phyloP scores from a whole-genome alignment of 2,329 filamentous ascomycete genomes.

The Neurospora crassa region DNA sequence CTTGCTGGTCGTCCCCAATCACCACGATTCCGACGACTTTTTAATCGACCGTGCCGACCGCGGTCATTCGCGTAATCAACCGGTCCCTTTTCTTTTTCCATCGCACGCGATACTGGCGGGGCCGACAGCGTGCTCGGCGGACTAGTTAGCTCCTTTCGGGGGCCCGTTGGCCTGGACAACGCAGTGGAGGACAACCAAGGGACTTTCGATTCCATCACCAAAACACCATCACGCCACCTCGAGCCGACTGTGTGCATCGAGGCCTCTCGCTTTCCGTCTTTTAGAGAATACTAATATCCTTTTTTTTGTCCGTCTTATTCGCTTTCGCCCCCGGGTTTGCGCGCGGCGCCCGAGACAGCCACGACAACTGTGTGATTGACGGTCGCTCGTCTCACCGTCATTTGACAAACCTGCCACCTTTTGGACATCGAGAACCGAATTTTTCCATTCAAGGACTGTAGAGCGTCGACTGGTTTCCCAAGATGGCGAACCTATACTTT shows the following conservation, averaged over 20 bases:
- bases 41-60: conserved; percentile 25
- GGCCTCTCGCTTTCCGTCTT: neutral
- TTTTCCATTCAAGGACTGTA: conserved; percentile 3
- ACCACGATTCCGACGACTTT: conserved; percentile 20
- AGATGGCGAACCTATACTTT: conserved; percentile 88
- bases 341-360: conserved; percentile 6
- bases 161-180: conserved; percentile 30
- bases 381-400: neutral
- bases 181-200: conserved; percentile 16
- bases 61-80: conserved; percentile 24
- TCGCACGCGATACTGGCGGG: conserved; percentile 36
- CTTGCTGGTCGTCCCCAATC: conserved; percentile 18
- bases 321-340: conserved; percentile 2
- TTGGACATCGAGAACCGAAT: neutral
- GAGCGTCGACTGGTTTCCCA: conserved; percentile 22
- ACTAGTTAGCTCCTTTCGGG: conserved; percentile 24
- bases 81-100: conserved; percentile 23
- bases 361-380: conserved; percentile 9
- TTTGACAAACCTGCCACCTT: neutral
- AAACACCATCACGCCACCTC: conserved; percentile 10
- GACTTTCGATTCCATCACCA: conserved; percentile 9
- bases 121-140: conserved; percentile 17
- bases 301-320: conserved; percentile 3
- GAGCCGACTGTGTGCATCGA: conserved; percentile 10
- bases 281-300: conserved; percentile 2